Evolutionary conservation across 2,329 filamentous ascomycete species (phyloP), one percentile per base, ranked within the genome.

Genomic region (Calonectria fujianensis): DNA sequence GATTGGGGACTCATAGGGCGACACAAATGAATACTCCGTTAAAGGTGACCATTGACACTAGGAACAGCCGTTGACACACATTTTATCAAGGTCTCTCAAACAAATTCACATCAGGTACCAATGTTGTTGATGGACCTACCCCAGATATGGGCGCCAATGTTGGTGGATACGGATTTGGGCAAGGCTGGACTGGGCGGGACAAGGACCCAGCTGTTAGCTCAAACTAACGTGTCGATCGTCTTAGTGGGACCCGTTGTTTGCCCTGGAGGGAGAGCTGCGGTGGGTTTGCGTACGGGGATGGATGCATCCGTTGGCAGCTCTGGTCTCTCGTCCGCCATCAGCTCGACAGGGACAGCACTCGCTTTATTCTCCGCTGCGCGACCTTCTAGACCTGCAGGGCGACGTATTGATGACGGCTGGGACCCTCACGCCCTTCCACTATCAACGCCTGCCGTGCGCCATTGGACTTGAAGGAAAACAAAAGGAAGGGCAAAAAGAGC

Each of bases 161-260:
- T 18, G 35, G 57, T 61, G 57, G 57, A 61, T 61, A 61, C 52
- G 20, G 4, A 32, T 31, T 57, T 37, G 32, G n/a, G 57, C 35
- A 24, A 24, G 32, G n/a, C 24, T 7, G 16, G 35, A 61, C 39
- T 59, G 32, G 11, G 20, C 35, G 57, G 57, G 57, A 39, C n/a
- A 39, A 27, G 57, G 57, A n/a, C 35, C 57, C 32, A 24, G 57
- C 32, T 24, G n/a, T 27, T 39, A 37, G 31, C 24, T 13, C 14
- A 27, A 61, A 39, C 32, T 61, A 61, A 37, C 57, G 14, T 14
- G 35, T 18, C 57, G 57, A 61, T 61, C 57, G 32, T 39, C 57
- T 39, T 61, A 61, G 57, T 35, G 57, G 14, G 57, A 13, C 57
- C 52, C 57, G 35, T 39, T 39, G 32, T 39, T 37, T 20, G 45